Conservation (phyloP, 345 rosid genomes). For the Alliaria petiolata region DNA sequence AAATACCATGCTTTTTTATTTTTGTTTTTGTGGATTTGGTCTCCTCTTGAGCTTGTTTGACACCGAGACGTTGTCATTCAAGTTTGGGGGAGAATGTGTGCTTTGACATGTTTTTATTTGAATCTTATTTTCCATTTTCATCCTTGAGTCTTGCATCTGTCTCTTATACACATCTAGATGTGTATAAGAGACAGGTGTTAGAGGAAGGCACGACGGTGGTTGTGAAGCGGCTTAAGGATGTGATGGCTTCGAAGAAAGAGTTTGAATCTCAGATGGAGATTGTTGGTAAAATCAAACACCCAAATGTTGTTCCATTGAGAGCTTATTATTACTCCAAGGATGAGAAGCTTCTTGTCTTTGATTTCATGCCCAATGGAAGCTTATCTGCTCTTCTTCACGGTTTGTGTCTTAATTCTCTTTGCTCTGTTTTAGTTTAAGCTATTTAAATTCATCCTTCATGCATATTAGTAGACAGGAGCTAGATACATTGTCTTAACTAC, state of each 20-base stretch:
- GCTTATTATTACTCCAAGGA: constrained; percentile 89
- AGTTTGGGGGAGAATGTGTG: too few relatives aligned
- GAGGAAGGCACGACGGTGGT: constrained; percentile 97
- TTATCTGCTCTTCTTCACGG: constrained; percentile 94
- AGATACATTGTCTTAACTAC: not conserved
- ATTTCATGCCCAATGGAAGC: constrained; percentile 89
- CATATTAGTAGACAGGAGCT: not conserved
- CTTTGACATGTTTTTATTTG: too few relatives aligned
- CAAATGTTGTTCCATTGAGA: constrained; percentile 75
- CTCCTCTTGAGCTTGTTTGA: too few relatives aligned
- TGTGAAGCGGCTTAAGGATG: constrained; percentile 90
- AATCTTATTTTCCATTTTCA: too few relatives aligned
- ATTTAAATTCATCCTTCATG: not conserved
- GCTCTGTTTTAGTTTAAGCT: not conserved
- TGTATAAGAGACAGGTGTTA: too few relatives aligned
- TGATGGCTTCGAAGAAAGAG: constrained; percentile 64
- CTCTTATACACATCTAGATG: too few relatives aligned
- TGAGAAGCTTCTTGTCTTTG: constrained; percentile 91
- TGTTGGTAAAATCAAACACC: constrained; percentile 66
- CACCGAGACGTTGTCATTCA: too few relatives aligned
- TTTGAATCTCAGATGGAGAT: constrained; percentile 81
- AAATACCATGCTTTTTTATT: too few relatives aligned
- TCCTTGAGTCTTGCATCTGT: too few relatives aligned
- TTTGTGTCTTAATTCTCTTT: constrained; percentile 10
- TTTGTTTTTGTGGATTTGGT: too few relatives aligned